Evolutionary conservation across 345 rosid species (phyloP), one percentile per base, ranked within the genome.

Genomic region (Reutealis trisperma): DNA sequence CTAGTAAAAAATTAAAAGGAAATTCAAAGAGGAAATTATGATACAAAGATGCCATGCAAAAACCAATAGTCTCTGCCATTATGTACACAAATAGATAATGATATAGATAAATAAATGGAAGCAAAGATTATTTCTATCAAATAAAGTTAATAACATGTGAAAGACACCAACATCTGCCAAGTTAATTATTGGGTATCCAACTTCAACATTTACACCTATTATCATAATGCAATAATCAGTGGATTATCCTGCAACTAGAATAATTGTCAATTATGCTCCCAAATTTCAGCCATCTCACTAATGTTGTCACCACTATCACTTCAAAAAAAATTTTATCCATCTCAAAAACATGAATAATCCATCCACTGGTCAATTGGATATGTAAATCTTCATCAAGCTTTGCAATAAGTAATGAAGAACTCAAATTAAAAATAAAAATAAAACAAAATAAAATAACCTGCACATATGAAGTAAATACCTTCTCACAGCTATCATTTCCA

Each of bases 401-500:
- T 16, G 27, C 24, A 14, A 63, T 22, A 24, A 37, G 63, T 57
- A 64, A 61, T 13, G 42, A 34, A 70, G 62, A 19, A 58, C 19
- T 14, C 18, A n/a, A 44, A 13, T 41, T 61, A 9, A 16, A 41
- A 32, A n/a, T 11, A 21, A 14, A 55, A 65, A 80, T 32, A 14
- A 55, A 65, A 80, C 24, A 63, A 27, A 66, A 27, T 27, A 60
- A 42, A 41, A 18, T 0, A 6, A 54, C 21, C 21, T 18, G 21
- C 4, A 15, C n/a, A 52, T 60, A 22, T n/a, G 6, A 37, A 61
- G 64, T 58, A 24, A 59, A 80, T 89, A 95, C 97, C 96, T 95
- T 95, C 86, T 95, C 99, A 70, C 96, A 92, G 54, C 99, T 93
- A 77, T 95, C 99, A 83, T 95, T 95, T 52, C 99, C 99, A 72